A percentile compares a stretch with the other conserved stretches of the same genome.
Evolutionary conservation across 192 early-diverging fungal genomes (phyloP).

Genomic region (Geranomyces michiganensis): DNA sequence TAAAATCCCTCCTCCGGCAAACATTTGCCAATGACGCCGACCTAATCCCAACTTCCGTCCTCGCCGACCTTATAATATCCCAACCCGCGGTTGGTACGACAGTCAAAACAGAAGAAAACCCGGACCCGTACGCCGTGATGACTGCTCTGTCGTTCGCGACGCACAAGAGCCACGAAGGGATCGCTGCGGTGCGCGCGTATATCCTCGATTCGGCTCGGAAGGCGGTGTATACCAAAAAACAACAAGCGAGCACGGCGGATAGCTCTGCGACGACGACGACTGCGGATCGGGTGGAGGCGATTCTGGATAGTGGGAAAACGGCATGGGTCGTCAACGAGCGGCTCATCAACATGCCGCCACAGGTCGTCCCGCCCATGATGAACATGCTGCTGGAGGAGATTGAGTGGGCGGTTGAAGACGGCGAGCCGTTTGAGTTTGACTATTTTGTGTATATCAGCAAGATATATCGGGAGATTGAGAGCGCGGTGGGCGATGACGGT

Average conservation of each 20-base stretch:
- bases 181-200: conserved; percentile 52
- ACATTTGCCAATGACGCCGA: conserved; percentile 82
- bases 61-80: conserved; percentile 80
- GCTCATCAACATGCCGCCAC: conserved; percentile 95
- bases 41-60: conserved; percentile 68
- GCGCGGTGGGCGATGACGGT: conserved; percentile 60
- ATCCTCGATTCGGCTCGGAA: conserved; percentile 64
- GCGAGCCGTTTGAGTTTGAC: conserved; percentile 76
- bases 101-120: conserved; percentile 80
- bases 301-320: conserved; percentile 30
- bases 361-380: conserved; percentile 88
- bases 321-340: conserved; percentile 84
- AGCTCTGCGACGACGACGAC: not conserved
- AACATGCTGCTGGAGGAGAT: conserved; percentile 86
- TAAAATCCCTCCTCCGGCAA: conserved; percentile 83
- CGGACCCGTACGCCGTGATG: conserved; percentile 86
- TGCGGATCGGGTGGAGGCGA: not conserved
- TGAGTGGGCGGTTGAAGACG: conserved; percentile 69
- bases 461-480: conserved; percentile 77
- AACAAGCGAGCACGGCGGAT: conserved; percentile 4
- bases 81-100: conserved; percentile 81
- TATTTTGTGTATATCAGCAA: conserved; percentile 81
- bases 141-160: conserved; percentile 71
- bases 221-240: no score
- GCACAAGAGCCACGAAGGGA: conserved; percentile 50